Base-by-base conservation (phyloP, 2,329 filamentous ascomycete species). In the Trichoderma sp. region DNA sequence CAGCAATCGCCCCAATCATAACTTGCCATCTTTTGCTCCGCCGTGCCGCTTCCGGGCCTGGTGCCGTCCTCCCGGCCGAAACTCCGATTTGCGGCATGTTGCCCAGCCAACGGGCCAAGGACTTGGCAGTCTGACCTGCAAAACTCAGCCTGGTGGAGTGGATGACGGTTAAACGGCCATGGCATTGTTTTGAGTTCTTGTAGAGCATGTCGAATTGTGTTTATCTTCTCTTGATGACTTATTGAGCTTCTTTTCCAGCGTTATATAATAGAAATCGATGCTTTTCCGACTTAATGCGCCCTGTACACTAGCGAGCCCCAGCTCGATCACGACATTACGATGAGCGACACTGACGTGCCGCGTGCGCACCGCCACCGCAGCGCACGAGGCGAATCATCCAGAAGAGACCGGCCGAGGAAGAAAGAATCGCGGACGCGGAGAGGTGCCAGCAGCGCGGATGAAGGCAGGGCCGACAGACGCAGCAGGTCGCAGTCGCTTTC, bases 321-420 rank as follows among this genome's bases (percentile, higher is more conserved):
- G 58, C 66, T 60, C 52, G 35, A 9, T 52, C 27, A 48, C 54
- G 29, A 69, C 63, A 73, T 71, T 56, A 80, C 64, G 34, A 67
- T 80, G 81, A 73, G 81, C 67, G 72, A 76, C 39, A 74, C 72
- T 69, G 77, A 79, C 37, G 75, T 77, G 37, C 74, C 76, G 50
- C 76, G 77, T 57, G 73, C 75, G 58, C 72, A 75, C 59, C 76
- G 74, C 64, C 71, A 71, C 25, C 73, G 76, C 60, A 71, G 72
- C 66, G 72, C 74, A 60, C 75, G 74, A 37, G 75, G 73, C 63
- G 72, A 77, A 53, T 71, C 74, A 32, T 69, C 76, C 50, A 72
- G 73, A 60, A 76, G 76, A 68, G 78, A 78, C 68, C 77, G 77
- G 25, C 78, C 80, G 61, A 76, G 75, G 32, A 80, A 77, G 61